Conservation (phyloP, 164 flowering plant genomes). For the Tetracentron sinense region DNA sequence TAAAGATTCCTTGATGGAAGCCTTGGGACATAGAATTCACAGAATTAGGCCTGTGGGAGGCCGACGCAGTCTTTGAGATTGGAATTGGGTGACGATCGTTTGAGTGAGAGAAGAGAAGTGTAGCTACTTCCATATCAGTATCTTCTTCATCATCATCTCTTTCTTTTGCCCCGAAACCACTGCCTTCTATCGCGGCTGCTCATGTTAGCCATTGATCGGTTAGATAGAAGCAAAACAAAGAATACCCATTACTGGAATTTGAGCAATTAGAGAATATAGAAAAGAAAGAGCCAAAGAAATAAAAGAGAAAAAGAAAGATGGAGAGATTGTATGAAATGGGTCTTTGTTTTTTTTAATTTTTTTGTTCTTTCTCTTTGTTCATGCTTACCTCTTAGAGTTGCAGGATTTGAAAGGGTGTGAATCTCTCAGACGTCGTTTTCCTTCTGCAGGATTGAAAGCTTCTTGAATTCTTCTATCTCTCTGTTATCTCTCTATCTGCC, state of each 20-base stretch:
- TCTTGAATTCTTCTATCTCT: slow-evolving; percentile 25
- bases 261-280: not conserved
- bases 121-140: slow-evolving; percentile 44
- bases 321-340: not conserved
- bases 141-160: slow-evolving; percentile 35
- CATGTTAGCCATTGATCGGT: slow-evolving; percentile 7
- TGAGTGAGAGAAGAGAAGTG: slow-evolving; percentile 5
- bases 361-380: not conserved
- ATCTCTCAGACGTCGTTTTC: slow-evolving; percentile 61
- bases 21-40: slow-evolving; percentile 66
- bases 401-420: slow-evolving; percentile 38
- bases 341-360: not conserved
- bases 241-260: not conserved
- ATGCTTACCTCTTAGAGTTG: slow-evolving; percentile 19
- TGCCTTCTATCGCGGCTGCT: not conserved
- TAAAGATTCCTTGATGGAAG: slow-evolving; percentile 50
- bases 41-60: slow-evolving; percentile 6
- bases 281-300: not conserved
- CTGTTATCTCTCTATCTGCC: slow-evolving; percentile 23
- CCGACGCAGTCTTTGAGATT: not conserved
- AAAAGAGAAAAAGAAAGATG: not conserved
- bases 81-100: not conserved
- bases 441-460: slow-evolving; percentile 40
- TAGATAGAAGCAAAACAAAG: slow-evolving; percentile 4
- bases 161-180: not conserved